These are phyloP conservation scores for Yarrowia osloensis DNA, from an alignment of 805 yeast species.

Conservation along the genomic window DNA sequence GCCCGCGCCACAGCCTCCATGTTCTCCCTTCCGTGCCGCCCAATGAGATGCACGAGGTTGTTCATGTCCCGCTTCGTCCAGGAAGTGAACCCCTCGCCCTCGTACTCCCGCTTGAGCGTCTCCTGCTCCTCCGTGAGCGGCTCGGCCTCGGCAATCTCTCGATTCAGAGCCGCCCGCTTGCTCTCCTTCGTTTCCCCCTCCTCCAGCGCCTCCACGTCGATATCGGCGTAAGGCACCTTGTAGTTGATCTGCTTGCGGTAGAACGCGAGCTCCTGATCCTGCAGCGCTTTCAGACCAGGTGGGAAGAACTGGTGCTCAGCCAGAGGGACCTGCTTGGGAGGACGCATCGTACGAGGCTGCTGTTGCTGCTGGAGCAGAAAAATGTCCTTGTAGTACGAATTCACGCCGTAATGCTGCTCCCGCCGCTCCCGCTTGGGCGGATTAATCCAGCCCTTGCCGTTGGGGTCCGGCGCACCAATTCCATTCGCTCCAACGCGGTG, in stretches of 20 bases:
- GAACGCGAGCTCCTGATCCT: conserved; percentile 78
- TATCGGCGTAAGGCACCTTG: conserved; percentile 63
- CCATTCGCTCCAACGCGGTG: conserved; percentile 43
- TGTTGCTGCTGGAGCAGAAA: conserved; percentile 48
- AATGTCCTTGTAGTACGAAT: conserved; percentile 81
- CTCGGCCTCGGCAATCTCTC: conserved; percentile 72
- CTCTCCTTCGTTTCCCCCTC: conserved; percentile 49
- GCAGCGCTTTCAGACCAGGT: conserved; percentile 67
- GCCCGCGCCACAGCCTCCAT: conserved; percentile 71
- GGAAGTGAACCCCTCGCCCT: conserved; percentile 68
- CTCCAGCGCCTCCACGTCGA: conserved; percentile 49
- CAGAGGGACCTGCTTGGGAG: conserved; percentile 79
- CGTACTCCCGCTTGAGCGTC: conserved; percentile 59
- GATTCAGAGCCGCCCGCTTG: conserved; percentile 62
- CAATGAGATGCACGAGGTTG: conserved; percentile 70
- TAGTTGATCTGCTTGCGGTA: conserved; percentile 68
- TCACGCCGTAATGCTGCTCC: conserved; percentile 74
- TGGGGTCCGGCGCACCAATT: conserved; percentile 37
- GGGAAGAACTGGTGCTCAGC: conserved; percentile 93
- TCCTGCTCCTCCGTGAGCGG: conserved; percentile 81
- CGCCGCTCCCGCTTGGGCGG: conserved; percentile 62
- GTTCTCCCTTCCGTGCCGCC: conserved; percentile 80
- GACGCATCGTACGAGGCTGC: conserved; percentile 52
- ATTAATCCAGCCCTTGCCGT: conserved; percentile 69
- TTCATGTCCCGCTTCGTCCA: conserved; percentile 90